Evolutionary conservation across 257 asterid genomes (phyloP), one percentile per base, ranked within the genome.

Genomic region (Nicotiana obtusifolia): DNA sequence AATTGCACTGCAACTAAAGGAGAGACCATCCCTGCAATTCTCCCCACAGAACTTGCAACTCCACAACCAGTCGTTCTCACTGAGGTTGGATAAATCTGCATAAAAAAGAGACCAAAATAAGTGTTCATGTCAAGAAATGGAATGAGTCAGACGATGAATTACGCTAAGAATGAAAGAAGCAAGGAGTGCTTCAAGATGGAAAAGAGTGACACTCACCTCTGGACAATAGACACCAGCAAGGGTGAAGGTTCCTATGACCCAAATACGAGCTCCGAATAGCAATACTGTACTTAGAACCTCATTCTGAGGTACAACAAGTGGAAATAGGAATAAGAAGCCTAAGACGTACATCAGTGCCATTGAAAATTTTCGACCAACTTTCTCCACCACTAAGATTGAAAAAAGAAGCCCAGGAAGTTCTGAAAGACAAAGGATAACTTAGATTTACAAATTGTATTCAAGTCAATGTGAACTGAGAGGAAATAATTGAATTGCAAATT

Each of bases 351-450:
- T 90, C 82, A 87, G 64, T 20, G 83, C 90, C 97, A 94, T 90
- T 84, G 91, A 88, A 86, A 84, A 76, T 86, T 91, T 94, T 64
- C 97, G 95, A 64, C 97, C 98, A 35, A 90, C 69, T 84, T 83
- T 90, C 81, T 94, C 98, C 77, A 94, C 94, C 2, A 91, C 84
- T 78, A 89, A 54, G 26, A 91, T 93, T 61, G 95, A 86, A 59
- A 94, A 62, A 52, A 89, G 83, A 78, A 94, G 84, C 77, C 97
- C 98, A 49, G 98, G 97, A 86, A 93, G 89, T 92, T 94, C 98
- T 94, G 97, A 19, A 90, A 82, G 61, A 41, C 53, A 49, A 73
- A 20, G 78, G 28, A 1, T 59, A 37, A 59, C 57, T 33, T 20
- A 60, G 57, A 37, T 33, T 20, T 14, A 78, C 26, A 57, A 35